Base-by-base conservation (phyloP, 2,329 filamentous ascomycete genomes). In the Colletotrichum acutatum region DNA sequence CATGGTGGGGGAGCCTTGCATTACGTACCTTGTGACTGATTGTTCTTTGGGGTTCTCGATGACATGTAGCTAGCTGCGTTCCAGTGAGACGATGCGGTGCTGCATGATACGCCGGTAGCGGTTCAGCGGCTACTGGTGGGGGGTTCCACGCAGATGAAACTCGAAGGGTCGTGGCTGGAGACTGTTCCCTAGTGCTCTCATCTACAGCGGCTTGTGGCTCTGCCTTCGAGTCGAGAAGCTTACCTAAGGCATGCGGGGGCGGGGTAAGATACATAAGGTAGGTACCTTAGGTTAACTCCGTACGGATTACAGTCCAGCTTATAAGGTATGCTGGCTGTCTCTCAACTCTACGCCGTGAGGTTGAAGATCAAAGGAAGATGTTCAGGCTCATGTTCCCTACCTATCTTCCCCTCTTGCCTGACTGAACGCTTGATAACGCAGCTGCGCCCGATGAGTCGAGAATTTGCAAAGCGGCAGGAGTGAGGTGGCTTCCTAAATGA, bases 131-230 rank as follows among this genome's bases (percentile, higher is more conserved):
- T 53, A 42, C 14, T 30, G 34, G 37, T 28, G 19, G 52, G 52
- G 65, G 71, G 60, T 61, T 32, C 71, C 71, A 73, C 66, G 66
- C 60, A 73, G 67, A 73, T 73, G 71, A 73, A 73, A 73, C 71
- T 64, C 66, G 32, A 72, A 72, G 59, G 70, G 70, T 70, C 66
- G 58, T 69, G 66, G 42, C 42, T 49, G 42, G 42, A 11, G 61
- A 46, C 49, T 56, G 37, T 42, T n/a, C n/a, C n/a, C n/a, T 19
- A 3, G 37, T 42, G 37, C 37, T 34, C 11, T 5, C 32, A 9
- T 12, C 32, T 34, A 34, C 32, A 53, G 60, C 46, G 53, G 60
- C 46, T 53, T 64, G 32, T 49, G 42, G 42, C 42, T 49, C 37
- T 42, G 32, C 32, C 32, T 34, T 8, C 32, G 5, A 42, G 14